phyloP scores from a whole-genome alignment of 1,284 basidiomycete genomes.

The Leccinum holopus region DNA sequence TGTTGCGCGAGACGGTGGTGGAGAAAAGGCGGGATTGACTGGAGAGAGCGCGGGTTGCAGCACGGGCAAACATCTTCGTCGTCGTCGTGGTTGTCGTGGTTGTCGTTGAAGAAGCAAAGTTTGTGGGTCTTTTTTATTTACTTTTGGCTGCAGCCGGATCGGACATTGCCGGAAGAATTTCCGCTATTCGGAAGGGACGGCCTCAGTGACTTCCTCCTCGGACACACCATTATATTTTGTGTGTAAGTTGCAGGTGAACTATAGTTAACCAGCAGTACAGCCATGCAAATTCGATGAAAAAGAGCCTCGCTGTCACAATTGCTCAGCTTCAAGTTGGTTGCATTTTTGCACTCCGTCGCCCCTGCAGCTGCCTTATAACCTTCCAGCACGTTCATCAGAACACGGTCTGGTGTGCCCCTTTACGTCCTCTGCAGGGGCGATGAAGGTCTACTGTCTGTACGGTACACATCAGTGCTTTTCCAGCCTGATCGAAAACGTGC shows the following conservation, averaged over 20 bases:
- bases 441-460: slow-evolving; percentile 18
- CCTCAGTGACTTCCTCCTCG: neutral
- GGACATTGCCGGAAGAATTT: neutral
- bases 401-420: neutral
- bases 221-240: neutral
- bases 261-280: neutral
- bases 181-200: neutral
- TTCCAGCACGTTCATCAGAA: neutral
- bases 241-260: neutral
- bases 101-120: neutral
- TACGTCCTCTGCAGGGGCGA: slow-evolving; percentile 4
- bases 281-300: neutral
- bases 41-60: slow-evolving; percentile 48
- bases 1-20: slow-evolving; percentile 68
- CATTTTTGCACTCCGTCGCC: neutral
- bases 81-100: slow-evolving; percentile 17
- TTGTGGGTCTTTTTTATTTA: neutral
- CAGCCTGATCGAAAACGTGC: too few species aligned
- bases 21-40: slow-evolving; percentile 69
- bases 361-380: neutral
- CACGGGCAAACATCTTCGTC: slow-evolving; percentile 55
- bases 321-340: neutral
- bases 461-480: neutral
- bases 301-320: neutral
- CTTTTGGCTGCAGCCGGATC: neutral